phyloP scores from a whole-genome alignment of 257 asterid genomes.

The Solanum bulbocastanum region DNA sequence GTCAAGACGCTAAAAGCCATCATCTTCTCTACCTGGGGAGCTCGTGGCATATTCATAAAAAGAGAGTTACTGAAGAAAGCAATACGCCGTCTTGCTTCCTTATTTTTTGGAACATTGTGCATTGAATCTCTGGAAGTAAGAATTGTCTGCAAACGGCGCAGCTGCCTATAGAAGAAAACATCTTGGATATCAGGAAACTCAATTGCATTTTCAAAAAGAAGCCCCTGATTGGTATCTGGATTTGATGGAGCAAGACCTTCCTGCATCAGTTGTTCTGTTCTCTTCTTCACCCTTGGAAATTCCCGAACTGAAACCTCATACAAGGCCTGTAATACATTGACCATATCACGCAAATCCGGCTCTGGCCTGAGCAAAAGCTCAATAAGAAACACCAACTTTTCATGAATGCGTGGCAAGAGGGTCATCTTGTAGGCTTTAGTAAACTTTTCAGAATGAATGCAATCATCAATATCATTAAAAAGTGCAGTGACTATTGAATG shows the following conservation, averaged over 20 bases:
- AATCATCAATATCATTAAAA: conserved; percentile 47
- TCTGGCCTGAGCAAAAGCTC: conserved; percentile 47
- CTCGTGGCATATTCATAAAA: conserved; percentile 96
- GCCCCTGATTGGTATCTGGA: conserved; percentile 19
- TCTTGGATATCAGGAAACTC: conserved; percentile 51
- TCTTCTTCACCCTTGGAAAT: conserved; percentile 55
- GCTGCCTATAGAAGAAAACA: conserved; percentile 56
- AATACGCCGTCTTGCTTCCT: conserved; percentile 68
- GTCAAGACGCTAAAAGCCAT: conserved; percentile 95
- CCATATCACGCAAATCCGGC: conserved; percentile 44
- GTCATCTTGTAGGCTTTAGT: conserved; percentile 41
- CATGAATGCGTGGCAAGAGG: conserved; percentile 52
- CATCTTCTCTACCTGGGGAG: conserved; percentile 89
- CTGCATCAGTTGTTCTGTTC: conserved; percentile 41
- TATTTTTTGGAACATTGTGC: conserved; percentile 65
- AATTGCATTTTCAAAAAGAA: conserved; percentile 62
- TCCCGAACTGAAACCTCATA: conserved; percentile 71
- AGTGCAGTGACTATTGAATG: conserved; percentile 51
- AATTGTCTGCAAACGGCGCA: conserved; percentile 69
- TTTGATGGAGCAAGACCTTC: conserved; percentile 59
- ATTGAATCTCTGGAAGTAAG: conserved; percentile 73
- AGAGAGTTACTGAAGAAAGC: conserved; percentile 89
- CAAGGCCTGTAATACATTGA: conserved; percentile 64
- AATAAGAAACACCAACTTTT: conserved; percentile 38
- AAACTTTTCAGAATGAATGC: conserved; percentile 46